Evolutionary conservation across 1,139 yeast genomes (phyloP), one percentile per base, ranked within the genome.

Genomic region (Groenewaldozyma sp.): DNA sequence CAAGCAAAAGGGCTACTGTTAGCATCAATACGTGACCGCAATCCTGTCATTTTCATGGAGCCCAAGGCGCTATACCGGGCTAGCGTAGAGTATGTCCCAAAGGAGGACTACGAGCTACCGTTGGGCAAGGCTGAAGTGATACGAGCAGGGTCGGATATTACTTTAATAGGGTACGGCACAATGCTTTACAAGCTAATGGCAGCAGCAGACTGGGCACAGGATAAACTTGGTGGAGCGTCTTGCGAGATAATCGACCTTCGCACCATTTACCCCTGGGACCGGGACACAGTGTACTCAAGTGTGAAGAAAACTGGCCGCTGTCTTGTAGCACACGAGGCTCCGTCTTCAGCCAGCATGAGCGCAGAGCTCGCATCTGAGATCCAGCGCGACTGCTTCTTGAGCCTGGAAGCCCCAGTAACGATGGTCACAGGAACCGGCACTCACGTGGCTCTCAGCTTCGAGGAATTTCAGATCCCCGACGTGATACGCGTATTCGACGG

Each of bases 361-460:
- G 55, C 63, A 14, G 64, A 60, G 34, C 46, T 60, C 4, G 63
- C 64, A 3, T 63, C 65, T 3, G 62, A 57, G 37, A 51, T 60
- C 22, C 63, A 58, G 42, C 51, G 54, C 33, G 45, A 46, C 29
- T 59, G 63, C 33, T 60, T 60, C 47, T 45, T 60, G 33, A 40
- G 53, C 7, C 45, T 60, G 13, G 65, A 60, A 41, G 50, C 63
- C n/a, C 65, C 65, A 3, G 56, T 60, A 10, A 50, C 52, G 37
- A 47, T 64, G 22, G 55, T 60, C 31, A 51, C 65, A n/a, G 63
- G 63, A n/a, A 55, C 58, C 53, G 64, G 60, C 39, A 55, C 62
- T 2, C 63, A 56, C 34, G 52, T 59, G 18, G 52, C 63, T 10
- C 47, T 60, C 38, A 51, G 56, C 6, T 60, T 48, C 41, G 65